A percentile compares a stretch with the other conserved stretches of the same genome.
These are phyloP conservation scores for Camelina laxa DNA, from an alignment of 345 rosid genomes.

Conservation along the genomic window DNA sequence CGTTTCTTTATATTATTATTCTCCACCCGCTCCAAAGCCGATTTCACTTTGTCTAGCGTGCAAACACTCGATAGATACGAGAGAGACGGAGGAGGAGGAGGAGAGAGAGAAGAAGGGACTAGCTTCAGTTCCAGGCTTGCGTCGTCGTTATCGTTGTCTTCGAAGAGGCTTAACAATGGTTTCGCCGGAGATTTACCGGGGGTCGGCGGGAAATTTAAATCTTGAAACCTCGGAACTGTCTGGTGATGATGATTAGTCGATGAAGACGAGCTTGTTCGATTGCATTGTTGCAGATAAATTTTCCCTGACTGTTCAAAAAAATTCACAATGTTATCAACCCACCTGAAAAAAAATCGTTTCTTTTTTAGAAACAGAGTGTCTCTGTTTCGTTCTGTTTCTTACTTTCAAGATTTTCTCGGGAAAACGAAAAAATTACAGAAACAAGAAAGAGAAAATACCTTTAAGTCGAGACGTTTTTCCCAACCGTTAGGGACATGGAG, in stretches of 20 bases:
- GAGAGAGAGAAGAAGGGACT: constrained; percentile 16
- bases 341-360: not conserved
- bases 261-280: constrained; percentile 45
- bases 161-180: constrained; percentile 53
- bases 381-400: not conserved
- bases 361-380: not conserved
- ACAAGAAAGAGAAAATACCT: constrained; percentile 45
- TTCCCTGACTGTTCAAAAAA: constrained; percentile 77
- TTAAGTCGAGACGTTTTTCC: constrained; percentile 90
- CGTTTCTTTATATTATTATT: constrained; percentile 58
- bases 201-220: constrained; percentile 62
- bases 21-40: constrained; percentile 73
- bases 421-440: not conserved
- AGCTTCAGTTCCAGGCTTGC: constrained; percentile 56
- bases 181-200: constrained; percentile 34
- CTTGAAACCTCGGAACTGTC: constrained; percentile 55
- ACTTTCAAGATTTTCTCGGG: not conserved
- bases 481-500: constrained; percentile 82
- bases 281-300: constrained; percentile 72
- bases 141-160: constrained; percentile 48
- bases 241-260: constrained; percentile 33
- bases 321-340: not conserved
- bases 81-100: not conserved
- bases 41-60: constrained; percentile 88
- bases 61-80: constrained; percentile 61